Percentiles rank a stretch among this genome's conserved stretches.
These are phyloP conservation scores for Dendrobium nobile DNA, from an alignment of 106 monocot genomes.

Conservation along the genomic window DNA sequence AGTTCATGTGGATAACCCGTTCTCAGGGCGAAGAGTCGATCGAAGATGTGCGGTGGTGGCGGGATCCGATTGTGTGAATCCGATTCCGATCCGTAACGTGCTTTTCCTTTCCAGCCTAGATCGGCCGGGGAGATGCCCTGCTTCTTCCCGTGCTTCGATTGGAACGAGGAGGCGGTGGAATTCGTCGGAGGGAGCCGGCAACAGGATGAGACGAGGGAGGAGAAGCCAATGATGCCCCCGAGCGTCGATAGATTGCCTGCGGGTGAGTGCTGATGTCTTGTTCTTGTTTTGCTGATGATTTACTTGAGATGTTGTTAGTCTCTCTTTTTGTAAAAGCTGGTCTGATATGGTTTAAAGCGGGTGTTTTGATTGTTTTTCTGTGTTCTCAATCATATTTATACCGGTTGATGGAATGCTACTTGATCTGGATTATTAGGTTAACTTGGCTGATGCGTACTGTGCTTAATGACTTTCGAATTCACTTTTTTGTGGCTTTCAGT, in stretches of 20 bases:
- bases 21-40: background rate
- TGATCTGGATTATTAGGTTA: background rate
- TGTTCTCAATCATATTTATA: background rate
- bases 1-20: background rate
- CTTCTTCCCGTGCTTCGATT: conserved; percentile 11
- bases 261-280: background rate
- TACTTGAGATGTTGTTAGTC: background rate
- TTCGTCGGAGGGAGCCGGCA: background rate
- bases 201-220: conserved; percentile 10
- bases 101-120: background rate
- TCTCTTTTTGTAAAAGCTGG: background rate
- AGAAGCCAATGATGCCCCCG: conserved; percentile 12
- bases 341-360: background rate
- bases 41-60: background rate
- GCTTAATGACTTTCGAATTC: background rate
- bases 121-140: conserved; percentile 12
- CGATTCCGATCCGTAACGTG: background rate
- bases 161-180: conserved; percentile 1
- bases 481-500: background rate
- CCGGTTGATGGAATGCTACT: background rate
- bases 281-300: background rate
- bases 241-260: background rate
- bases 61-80: background rate
- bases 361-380: background rate
- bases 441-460: background rate